These are phyloP conservation scores for Penicillium freii DNA, from an alignment of 2,329 filamentous ascomycete species.

Conservation along the genomic window DNA sequence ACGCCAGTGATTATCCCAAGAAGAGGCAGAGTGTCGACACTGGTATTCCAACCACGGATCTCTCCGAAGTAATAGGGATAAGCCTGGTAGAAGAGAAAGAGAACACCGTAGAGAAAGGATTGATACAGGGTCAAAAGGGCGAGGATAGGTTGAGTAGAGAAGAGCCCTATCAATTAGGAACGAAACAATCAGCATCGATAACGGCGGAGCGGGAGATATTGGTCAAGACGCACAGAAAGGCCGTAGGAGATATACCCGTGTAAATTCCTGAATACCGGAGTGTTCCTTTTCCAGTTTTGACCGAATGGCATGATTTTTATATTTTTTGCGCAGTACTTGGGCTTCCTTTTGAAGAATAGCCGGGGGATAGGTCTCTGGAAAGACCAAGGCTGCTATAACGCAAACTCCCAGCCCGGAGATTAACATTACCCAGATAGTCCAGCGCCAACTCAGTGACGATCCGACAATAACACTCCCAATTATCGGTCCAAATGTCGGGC, in stretches of 20 bases:
- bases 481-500: background rate
- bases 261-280: background rate
- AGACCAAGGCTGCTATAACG: background rate
- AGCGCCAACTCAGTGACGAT: background rate
- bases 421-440: background rate
- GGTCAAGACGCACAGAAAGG: background rate
- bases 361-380: background rate
- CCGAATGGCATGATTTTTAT: background rate
- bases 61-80: background rate
- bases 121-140: background rate
- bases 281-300: background rate
- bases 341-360: background rate
- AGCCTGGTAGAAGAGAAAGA: background rate
- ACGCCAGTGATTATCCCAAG: background rate
- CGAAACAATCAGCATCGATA: background rate
- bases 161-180: background rate
- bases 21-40: background rate
- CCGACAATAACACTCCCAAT: background rate
- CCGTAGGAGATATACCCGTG: background rate
- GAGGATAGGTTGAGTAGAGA: background rate
- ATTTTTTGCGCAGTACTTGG: background rate
- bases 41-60: background rate
- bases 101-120: background rate
- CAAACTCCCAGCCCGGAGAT: background rate
- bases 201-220: background rate